Conservation (phyloP, 768 basidiomycete genomes). For the Lactifluus rugatus region DNA sequence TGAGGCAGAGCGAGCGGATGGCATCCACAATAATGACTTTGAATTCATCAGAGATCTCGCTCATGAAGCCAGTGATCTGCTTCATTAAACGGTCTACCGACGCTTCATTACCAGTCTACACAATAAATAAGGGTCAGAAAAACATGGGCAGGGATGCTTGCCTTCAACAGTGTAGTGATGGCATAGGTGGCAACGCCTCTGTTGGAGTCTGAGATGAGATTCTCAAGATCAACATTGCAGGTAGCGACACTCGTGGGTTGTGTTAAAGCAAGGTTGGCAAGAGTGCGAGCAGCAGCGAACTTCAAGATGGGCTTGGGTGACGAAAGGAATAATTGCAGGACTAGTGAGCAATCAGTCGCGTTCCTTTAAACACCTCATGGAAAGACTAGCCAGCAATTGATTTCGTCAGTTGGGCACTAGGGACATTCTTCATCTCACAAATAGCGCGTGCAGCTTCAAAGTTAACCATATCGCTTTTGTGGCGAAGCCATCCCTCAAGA, state of each 20-base stretch:
- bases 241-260: slow-evolving; percentile 81
- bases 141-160: slow-evolving; percentile 24
- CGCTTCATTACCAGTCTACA: slow-evolving; percentile 93
- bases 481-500: slow-evolving; percentile 88
- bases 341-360: slow-evolving; percentile 31
- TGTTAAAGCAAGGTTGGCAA: slow-evolving; percentile 77
- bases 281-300: slow-evolving; percentile 93
- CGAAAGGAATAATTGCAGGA: slow-evolving; percentile 90
- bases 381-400: slow-evolving; percentile 70
- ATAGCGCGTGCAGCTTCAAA: slow-evolving; percentile 96
- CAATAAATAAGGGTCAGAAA: slow-evolving; percentile 10
- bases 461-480: slow-evolving; percentile 99
- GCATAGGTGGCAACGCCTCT: slow-evolving; percentile 96
- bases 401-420: slow-evolving; percentile 67
- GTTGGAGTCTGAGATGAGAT: slow-evolving; percentile 90
- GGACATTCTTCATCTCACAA: slow-evolving; percentile 88
- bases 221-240: slow-evolving; percentile 96
- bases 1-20: slow-evolving; percentile 95
- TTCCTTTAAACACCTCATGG: not conserved
- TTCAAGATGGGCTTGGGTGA: slow-evolving; percentile 93
- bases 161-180: slow-evolving; percentile 96
- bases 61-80: slow-evolving; percentile 98
- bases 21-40: slow-evolving; percentile 99
- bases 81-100: slow-evolving; percentile 99
- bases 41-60: slow-evolving; percentile 99